A percentile compares a stretch with the other conserved stretches of the same genome.
Evolutionary conservation across 78 protist species (phyloP).

Genomic region (Dictyostelium capitatum): DNA sequence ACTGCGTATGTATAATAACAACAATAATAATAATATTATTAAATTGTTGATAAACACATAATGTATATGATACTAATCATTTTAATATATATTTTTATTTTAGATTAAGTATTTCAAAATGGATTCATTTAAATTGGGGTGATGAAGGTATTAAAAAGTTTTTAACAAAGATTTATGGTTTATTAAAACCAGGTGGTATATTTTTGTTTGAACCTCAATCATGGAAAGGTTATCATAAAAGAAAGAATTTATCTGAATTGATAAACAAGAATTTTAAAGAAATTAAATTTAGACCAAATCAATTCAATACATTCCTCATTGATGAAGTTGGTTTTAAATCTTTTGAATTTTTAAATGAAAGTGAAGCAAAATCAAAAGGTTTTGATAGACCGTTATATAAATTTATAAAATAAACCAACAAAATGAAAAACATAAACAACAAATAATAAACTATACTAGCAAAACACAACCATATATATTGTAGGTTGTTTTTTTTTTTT

Average conservation of each 20-base stretch:
- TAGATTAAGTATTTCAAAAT: conserved; percentile 87
- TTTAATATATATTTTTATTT: too few relatives aligned
- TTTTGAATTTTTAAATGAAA: conserved; percentile 5
- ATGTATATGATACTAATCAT: too few relatives aligned
- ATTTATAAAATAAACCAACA: conserved; percentile 40
- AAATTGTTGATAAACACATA: too few relatives aligned
- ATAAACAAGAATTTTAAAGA: conserved; percentile 20
- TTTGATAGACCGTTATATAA: conserved; percentile 49
- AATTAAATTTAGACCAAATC: conserved; percentile 56
- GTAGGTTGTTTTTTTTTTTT: too few relatives aligned
- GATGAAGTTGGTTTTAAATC: conserved; percentile 29
- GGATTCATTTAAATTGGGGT: conserved; percentile 92
- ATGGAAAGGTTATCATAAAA: conserved; percentile 38
- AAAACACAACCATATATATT: too few relatives aligned
- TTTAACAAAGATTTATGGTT: conserved; percentile 76
- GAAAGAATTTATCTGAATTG: conserved; percentile 25
- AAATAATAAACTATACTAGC: too few relatives aligned
- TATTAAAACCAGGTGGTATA: conserved; percentile 83
- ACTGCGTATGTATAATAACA: conserved; percentile 8
- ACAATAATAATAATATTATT: background rate
- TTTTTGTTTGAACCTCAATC: conserved; percentile 92
- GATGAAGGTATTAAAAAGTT: conserved; percentile 84
- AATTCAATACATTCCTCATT: conserved; percentile 30
- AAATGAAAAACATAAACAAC: background rate
- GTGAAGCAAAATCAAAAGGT: conserved; percentile 5